Evolutionary conservation across 371 early-diverging fungal genomes (phyloP), one percentile per base, ranked within the genome.

Genomic region (Mortierella sp.): DNA sequence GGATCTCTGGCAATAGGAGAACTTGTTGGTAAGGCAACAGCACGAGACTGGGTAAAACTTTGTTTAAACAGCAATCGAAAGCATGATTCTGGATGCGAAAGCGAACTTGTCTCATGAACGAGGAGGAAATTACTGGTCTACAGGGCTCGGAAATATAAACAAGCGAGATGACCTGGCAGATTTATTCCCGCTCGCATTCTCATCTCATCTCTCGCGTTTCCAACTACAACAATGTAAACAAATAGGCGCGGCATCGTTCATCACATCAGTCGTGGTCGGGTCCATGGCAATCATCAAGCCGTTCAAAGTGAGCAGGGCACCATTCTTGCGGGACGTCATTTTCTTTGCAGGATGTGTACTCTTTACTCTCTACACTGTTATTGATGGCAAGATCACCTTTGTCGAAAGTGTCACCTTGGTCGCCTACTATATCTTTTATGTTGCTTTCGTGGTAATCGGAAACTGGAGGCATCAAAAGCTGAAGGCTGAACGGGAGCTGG

Each of bases 1-100:
- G 96, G 94, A 14, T 94, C 95, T 5, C 81, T 97, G 44, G 97
- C 96, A 13, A 86, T 97, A 7, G 96, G 97, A 42, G 96, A 96
- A 83, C 89, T 96, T 19, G 91, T 97, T 44, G 97, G 97, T 84
- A 75, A 70, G 72, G 31, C 63, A 68, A 24, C 21, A 10, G 21
- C 45, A 19, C 44, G 57, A 55, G 42, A 45, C 45, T 19, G 11
- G 13, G 47, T 42, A 6, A 11, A 26, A 13, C 48, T n/a, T 14
- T 72, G 48, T 44, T 19, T 7, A 19, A 19, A 16, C 10, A 70
- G 34, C 34, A 34, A 7, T 19, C 16, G 63, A 13, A 21, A 4
- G 26, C 16, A 63, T 16, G 34, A 34, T n/a, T 9, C 21, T n/a
- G 72, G 31, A 55, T 38, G n/a, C 21, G 0, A 55, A 57, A 6